Base-by-base conservation (phyloP, 371 early-diverging fungal species). In the Mortierella sp. region DNA sequence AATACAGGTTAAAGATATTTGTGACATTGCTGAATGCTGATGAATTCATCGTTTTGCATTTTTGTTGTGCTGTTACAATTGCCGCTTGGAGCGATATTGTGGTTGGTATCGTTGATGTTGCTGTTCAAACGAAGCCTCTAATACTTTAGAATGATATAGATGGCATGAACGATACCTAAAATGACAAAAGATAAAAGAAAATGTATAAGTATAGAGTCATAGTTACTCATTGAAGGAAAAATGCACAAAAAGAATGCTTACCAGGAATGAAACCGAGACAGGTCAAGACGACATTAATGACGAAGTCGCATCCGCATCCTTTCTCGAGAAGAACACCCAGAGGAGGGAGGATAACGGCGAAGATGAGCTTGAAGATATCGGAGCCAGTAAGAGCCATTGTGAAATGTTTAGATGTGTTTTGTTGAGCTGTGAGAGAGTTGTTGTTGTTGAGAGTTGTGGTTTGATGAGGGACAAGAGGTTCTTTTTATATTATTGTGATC, bases 211-310 rank as follows among this genome's bases (percentile, higher is more conserved):
- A 40, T 40, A 40, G 40, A 10, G 40, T 10, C 10, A 15, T 15
- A 40, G 40, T 4, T 40, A 40, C 40, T 1, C 15, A 15, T 40
- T 13, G 0, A 40, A 15, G 15, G 10, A 13, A 42, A 26, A 15
- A 56, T 17, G 22, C 22, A 29, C 17, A 40, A 42, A 49, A 10
- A 61, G 57, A 42, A 56, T 6, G 51, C 75, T 83, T 90, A 81
- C 96, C 96, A 54, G 96, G 96, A 74, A 96, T 88, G 71, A 90
- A 93, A 37, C 96, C 96, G 19, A 96, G 87, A 51, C 90, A 83
- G 3, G 95, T 94, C 72, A 96, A 85, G 7, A 76, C 88, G 83
- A 94, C 89, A 84, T 95, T 95, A 71, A 96, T 95, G 42, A 91
- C 76, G 29, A 96, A 79, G 75, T 95, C 94, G 37, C 85, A 86